These are phyloP conservation scores for Globisporangium solare DNA, from an alignment of 352 stramenopile species.

Conservation along the genomic window DNA sequence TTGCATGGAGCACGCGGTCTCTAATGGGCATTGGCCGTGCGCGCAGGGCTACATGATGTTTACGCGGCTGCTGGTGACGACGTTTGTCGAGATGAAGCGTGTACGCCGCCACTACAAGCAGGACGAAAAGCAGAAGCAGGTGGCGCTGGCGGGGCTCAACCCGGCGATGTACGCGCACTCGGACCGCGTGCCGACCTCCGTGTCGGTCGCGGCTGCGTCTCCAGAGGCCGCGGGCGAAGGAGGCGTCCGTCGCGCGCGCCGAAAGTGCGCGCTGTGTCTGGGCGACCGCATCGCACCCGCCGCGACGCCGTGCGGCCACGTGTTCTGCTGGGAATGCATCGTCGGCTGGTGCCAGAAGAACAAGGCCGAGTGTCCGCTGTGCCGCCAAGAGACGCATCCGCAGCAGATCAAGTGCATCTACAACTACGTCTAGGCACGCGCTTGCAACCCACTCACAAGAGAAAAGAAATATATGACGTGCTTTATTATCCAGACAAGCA, in stretches of 20 bases:
- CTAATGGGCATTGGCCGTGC: neutral
- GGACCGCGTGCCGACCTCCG: slow-evolving; percentile 33
- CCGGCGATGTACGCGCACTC: slow-evolving; percentile 23
- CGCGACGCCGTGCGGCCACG: slow-evolving; percentile 84
- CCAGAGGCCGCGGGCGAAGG: neutral
- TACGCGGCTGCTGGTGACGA: slow-evolving; percentile 48
- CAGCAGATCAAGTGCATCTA: slow-evolving; percentile 91
- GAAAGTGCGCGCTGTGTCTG: slow-evolving; percentile 88
- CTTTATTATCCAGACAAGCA: too few species aligned
- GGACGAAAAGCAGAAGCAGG: slow-evolving; percentile 42
- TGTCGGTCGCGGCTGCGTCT: slow-evolving; percentile 13
- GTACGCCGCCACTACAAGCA: slow-evolving; percentile 40
- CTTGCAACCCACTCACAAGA: too few species aligned
- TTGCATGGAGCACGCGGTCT: neutral
- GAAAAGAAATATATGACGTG: slow-evolving; percentile 9
- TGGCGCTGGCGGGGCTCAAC: slow-evolving; percentile 13
- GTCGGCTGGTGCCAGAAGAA: slow-evolving; percentile 92
- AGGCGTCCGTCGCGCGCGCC: slow-evolving; percentile 17
- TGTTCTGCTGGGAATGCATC: slow-evolving; percentile 93
- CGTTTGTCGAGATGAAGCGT: slow-evolving; percentile 46
- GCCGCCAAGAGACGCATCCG: slow-evolving; percentile 77
- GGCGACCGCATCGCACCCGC: slow-evolving; percentile 65
- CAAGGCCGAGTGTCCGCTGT: slow-evolving; percentile 88
- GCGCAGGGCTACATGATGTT: slow-evolving; percentile 74
- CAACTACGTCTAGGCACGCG: slow-evolving; percentile 81